Evolutionary conservation across 1,139 yeast genomes (phyloP).

Genomic region (Yamadazyma triangularis): DNA sequence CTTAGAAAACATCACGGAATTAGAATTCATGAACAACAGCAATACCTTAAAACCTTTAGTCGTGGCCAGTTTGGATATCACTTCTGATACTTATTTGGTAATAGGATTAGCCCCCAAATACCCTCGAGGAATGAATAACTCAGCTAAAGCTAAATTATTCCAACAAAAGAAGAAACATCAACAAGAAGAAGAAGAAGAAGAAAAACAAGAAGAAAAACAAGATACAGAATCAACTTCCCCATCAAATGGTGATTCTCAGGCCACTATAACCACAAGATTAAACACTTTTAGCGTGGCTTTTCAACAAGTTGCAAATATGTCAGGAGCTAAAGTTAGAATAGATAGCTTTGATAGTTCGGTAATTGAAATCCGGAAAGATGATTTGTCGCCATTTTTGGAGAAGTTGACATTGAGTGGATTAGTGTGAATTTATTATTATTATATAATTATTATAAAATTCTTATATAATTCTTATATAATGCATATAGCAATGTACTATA

Average conservation of each 20-base stretch:
- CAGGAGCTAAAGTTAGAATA: conserved; percentile 85
- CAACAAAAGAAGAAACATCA: conserved; percentile 23
- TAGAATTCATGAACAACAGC: conserved; percentile 44
- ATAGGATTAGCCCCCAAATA: conserved; percentile 86
- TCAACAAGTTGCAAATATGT: conserved; percentile 74
- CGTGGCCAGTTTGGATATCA: conserved; percentile 75
- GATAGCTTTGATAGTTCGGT: conserved; percentile 95
- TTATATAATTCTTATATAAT: too few relatives aligned
- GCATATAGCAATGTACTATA: too few relatives aligned
- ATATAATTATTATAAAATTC: too few relatives aligned
- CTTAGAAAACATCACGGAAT: conserved; percentile 81
- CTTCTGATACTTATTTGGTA: conserved; percentile 77
- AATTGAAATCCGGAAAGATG: conserved; percentile 85
- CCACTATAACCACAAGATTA: conserved; percentile 36
- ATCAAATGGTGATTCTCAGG: conserved; percentile 5
- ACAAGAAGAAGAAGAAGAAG: conserved; percentile 22
- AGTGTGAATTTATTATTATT: conserved; percentile 1
- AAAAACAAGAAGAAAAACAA: conserved; percentile 3
- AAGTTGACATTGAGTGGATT: conserved; percentile 50
- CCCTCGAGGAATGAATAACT: conserved; percentile 55
- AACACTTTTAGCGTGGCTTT: conserved; percentile 90
- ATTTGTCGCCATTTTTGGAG: conserved; percentile 82
- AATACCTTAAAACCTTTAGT: conserved; percentile 71
- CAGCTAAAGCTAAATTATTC: conserved; percentile 37
- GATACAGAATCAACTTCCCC: too few relatives aligned